phyloP scores from a whole-genome alignment of 2,329 filamentous ascomycete genomes.

The Hypoxylon sp. region DNA sequence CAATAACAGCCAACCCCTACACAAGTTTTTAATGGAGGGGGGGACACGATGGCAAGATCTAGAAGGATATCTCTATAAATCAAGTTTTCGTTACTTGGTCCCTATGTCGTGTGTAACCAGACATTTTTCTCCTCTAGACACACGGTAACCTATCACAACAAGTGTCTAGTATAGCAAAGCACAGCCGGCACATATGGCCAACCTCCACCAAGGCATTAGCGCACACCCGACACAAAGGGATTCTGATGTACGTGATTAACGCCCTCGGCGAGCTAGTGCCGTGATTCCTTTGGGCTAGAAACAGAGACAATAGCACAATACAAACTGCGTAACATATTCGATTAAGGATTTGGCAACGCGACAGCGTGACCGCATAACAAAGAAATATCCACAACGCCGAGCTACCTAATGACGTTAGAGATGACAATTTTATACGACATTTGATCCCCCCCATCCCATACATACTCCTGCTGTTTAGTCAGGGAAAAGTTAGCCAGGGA shows the following conservation, averaged over 20 bases:
- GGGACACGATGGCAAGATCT: not conserved
- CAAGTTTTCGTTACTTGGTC: not conserved
- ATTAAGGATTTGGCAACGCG: not conserved
- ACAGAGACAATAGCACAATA: not conserved
- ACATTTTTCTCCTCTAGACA: not conserved
- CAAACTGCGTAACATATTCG: not conserved
- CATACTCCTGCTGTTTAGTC: not conserved
- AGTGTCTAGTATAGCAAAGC: not conserved
- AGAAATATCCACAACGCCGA: slow-evolving; percentile 17
- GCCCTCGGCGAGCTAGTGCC: not conserved
- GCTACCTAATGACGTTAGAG: slow-evolving; percentile 6
- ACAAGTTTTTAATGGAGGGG: not conserved
- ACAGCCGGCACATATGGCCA: not conserved
- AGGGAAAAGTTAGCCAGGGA: too few relatives aligned
- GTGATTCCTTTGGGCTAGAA: not conserved
- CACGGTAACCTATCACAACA: not conserved
- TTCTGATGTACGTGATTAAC: not conserved
- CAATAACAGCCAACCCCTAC: not conserved
- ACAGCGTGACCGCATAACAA: slow-evolving; percentile 1
- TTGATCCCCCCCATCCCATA: not conserved
- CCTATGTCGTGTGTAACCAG: not conserved
- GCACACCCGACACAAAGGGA: not conserved
- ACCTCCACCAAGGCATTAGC: not conserved
- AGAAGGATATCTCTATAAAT: not conserved
- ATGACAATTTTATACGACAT: slow-evolving; percentile 10